Evolutionary conservation across 129 eudicot species (phyloP), one percentile per base, ranked within the genome.

Genomic region (Smallanthus sonchifolius): DNA sequence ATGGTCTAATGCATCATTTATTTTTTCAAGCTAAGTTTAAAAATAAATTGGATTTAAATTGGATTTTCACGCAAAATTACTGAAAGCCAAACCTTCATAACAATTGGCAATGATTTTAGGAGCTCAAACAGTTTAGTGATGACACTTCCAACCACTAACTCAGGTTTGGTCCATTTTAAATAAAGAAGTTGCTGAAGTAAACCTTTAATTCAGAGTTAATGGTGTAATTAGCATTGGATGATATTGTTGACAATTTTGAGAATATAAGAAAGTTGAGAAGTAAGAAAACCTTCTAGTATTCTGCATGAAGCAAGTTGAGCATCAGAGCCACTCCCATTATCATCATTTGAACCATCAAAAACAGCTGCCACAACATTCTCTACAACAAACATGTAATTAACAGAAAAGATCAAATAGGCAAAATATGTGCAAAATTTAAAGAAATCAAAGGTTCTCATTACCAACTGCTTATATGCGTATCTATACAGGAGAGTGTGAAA

Each of bases 101-200:
- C 82, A 34, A 82, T 80, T 48, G 99, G 99, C 65, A 91, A 82
- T 39, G 96, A 88, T 67, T 78, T 88, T 62, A 95, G 72, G 62
- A 95, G 93, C 91, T 95, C 99, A 75, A 95, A 95, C 51, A 95
- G 81, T 78, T 95, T 95, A 84, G 81, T 87, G 74, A 95, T 80
- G 42, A 95, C 99, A 56, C 87, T 82, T 76, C 92, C 97, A 70
- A 85, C 96, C 44, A 95, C 96, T 79, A 84, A 76, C 30, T 73
- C 70, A 24, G 99, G 96, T 77, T 91, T 94, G 49, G 87, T 86
- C 99, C 99, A 95, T 77, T 91, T 87, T 80, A 95, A 62, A 60
- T 85, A 79, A 74, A 95, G 86, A 67, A 95, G 89, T 75, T 87
- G 88, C 79, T 91, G 97, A 70, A 95, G 97, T 65, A 95, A 78